These are phyloP conservation scores for Scedosporium apiospermum DNA, from an alignment of 2,329 filamentous ascomycete species.

Conservation along the genomic window DNA sequence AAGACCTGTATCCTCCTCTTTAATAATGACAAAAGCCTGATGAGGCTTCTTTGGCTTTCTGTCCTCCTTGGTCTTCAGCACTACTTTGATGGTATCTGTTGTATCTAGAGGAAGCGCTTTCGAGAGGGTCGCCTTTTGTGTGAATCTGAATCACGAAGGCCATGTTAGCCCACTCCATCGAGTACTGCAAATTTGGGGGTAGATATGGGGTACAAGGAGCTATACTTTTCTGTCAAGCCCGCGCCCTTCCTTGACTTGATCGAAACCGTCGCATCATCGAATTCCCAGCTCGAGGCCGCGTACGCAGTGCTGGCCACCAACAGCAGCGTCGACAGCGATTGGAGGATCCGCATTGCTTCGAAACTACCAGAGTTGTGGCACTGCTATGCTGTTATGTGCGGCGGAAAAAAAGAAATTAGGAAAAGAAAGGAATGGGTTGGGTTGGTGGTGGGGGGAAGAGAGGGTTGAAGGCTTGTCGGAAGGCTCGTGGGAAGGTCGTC, in stretches of 20 bases:
- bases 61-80: slow-evolving; percentile 71
- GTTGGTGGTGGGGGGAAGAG: not conserved
- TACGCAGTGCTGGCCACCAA: slow-evolving; percentile 39
- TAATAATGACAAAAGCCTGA: slow-evolving; percentile 83
- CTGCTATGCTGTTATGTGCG: slow-evolving; percentile 8
- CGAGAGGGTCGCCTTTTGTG: slow-evolving; percentile 47
- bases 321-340: slow-evolving; percentile 28
- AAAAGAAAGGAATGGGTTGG: not conserved
- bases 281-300: slow-evolving; percentile 57
- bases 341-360: slow-evolving; percentile 26
- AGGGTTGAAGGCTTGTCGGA: slow-evolving; percentile 9
- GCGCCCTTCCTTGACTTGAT: slow-evolving; percentile 57
- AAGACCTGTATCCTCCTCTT: slow-evolving; percentile 63
- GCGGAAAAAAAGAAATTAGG: slow-evolving; percentile 3
- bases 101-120: slow-evolving; percentile 56
- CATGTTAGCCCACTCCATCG: not conserved
- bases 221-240: slow-evolving; percentile 58
- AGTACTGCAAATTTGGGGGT: not conserved
- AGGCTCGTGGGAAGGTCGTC: not conserved
- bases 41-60: slow-evolving; percentile 76
- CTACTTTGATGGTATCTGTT: slow-evolving; percentile 69
- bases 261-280: slow-evolving; percentile 61
- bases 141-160: slow-evolving; percentile 40
- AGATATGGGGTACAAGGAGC: slow-evolving; percentile 5
- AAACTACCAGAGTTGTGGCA: slow-evolving; percentile 2